Evolutionary conservation across 2,329 filamentous ascomycete species (phyloP).

Genomic region (Amphichorda felina): DNA sequence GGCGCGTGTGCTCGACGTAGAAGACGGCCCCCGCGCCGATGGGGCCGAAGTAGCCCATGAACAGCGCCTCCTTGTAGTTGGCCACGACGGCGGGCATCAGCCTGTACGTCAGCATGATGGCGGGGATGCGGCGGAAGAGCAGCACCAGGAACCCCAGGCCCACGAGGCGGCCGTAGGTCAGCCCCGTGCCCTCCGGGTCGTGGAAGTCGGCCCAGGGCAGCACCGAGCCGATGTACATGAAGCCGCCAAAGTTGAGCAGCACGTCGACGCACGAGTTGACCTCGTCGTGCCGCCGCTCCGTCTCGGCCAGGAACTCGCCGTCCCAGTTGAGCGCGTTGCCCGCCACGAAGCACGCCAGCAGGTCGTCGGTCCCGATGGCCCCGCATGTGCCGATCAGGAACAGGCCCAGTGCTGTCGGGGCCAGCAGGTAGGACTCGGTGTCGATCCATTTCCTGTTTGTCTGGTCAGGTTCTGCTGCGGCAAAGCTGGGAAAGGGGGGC

Average conservation of each 20-base stretch:
- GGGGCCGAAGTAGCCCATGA: slow-evolving; percentile 61
- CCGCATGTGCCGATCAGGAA: slow-evolving; percentile 47
- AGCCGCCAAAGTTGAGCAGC: slow-evolving; percentile 46
- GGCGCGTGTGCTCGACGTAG: slow-evolving; percentile 44
- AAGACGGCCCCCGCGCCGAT: slow-evolving; percentile 63
- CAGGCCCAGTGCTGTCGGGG: slow-evolving; percentile 38
- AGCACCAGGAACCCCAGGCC: slow-evolving; percentile 39
- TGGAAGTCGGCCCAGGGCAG: slow-evolving; percentile 45
- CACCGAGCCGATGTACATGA: slow-evolving; percentile 45
- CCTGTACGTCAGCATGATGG: slow-evolving; percentile 40
- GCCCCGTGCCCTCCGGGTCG: slow-evolving; percentile 36
- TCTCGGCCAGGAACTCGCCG: slow-evolving; percentile 43
- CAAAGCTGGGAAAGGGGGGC: no score
- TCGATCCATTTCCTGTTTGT: slow-evolving; percentile 38
- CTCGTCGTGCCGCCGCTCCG: slow-evolving; percentile 43
- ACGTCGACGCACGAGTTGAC: slow-evolving; percentile 48
- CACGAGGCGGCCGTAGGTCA: slow-evolving; percentile 37
- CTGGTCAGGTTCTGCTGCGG: no score
- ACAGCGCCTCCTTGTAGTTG: slow-evolving; percentile 45
- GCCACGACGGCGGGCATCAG: slow-evolving; percentile 38
- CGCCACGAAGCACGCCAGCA: slow-evolving; percentile 48
- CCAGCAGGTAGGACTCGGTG: slow-evolving; percentile 38
- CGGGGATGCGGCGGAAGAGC: slow-evolving; percentile 43
- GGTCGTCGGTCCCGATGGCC: slow-evolving; percentile 44
- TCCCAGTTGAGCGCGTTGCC: slow-evolving; percentile 52